Evolutionary conservation across 2,329 filamentous ascomycete species (phyloP).

Genomic region (Geosmithia flava): DNA sequence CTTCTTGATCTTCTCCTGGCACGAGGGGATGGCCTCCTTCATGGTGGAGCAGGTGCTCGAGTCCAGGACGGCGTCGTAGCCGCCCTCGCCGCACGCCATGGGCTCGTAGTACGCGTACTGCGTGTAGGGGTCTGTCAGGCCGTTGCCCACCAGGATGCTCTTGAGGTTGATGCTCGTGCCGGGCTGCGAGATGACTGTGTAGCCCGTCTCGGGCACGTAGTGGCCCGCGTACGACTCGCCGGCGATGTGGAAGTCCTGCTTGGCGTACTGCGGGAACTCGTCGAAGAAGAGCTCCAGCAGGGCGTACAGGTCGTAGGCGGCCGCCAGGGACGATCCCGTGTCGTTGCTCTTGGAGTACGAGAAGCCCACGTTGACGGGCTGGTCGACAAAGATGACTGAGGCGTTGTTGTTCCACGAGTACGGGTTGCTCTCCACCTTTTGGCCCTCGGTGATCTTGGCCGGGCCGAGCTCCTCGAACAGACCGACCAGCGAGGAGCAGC

Average conservation of each 20-base stretch:
- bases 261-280: conserved; percentile 90
- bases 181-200: conserved; percentile 65
- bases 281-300: conserved; percentile 97
- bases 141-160: conserved; percentile 90
- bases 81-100: conserved; percentile 95
- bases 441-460: conserved; percentile 38
- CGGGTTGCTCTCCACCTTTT: conserved; percentile 74
- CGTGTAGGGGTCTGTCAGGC: conserved; percentile 82
- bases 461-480: conserved; percentile 97
- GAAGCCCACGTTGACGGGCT: conserved; percentile 96
- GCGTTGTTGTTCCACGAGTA: conserved; percentile 95
- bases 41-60: conserved; percentile 70
- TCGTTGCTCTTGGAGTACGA: conserved; percentile 95
- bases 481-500: conserved; percentile 91
- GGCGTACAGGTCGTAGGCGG: conserved; percentile 95
- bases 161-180: conserved; percentile 96
- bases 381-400: conserved; percentile 97
- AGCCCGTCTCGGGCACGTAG: conserved; percentile 86
- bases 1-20: conserved; percentile 73
- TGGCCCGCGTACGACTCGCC: conserved; percentile 93
- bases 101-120: conserved; percentile 95
- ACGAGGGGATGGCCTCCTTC: conserved; percentile 85
- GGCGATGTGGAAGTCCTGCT: conserved; percentile 95
- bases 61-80: conserved; percentile 77
- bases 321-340: conserved; percentile 19